Evolutionary conservation across 2,329 filamentous ascomycete genomes (phyloP).

Genomic region (Xylariaceae sp.): DNA sequence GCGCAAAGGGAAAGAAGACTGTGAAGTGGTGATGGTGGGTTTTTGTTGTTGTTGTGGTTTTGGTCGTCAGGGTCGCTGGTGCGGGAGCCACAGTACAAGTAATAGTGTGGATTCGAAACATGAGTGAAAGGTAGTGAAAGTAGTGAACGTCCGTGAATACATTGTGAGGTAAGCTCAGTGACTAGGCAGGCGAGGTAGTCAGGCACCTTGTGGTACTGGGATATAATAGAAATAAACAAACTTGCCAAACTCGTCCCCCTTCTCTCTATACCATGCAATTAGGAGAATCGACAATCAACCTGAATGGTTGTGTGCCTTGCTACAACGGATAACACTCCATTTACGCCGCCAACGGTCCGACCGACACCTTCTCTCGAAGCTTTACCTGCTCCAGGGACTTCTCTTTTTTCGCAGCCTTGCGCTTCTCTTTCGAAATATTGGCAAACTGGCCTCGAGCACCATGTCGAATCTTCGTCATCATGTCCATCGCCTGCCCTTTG

Average conservation of each 20-base stretch:
- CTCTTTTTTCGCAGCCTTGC: constrained; percentile 39
- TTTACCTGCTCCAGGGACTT: constrained; percentile 36
- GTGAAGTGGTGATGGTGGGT: not conserved
- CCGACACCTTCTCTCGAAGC: constrained; percentile 47
- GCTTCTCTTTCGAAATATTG: constrained; percentile 47
- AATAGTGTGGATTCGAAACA: too few relatives aligned
- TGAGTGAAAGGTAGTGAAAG: not conserved
- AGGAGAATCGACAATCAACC: constrained; percentile 1
- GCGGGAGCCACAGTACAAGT: too few relatives aligned
- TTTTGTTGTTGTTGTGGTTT: not conserved
- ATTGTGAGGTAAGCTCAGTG: not conserved
- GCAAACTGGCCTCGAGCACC: constrained; percentile 65
- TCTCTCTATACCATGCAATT: not conserved
- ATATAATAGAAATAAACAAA: not conserved
- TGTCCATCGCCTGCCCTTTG: constrained; percentile 77
- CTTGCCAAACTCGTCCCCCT: not conserved
- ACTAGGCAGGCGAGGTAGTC: not conserved
- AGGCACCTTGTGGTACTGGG: too few relatives aligned
- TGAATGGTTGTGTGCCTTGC: constrained; percentile 2
- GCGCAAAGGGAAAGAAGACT: not conserved
- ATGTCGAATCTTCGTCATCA: constrained; percentile 88
- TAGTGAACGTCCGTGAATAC: not conserved
- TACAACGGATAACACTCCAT: constrained; percentile 1
- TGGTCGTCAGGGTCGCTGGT: too few relatives aligned
- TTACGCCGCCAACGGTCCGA: constrained; percentile 46